These are phyloP conservation scores for Chaetomium fimeti DNA, from an alignment of 495 filamentous ascomycete species.

Conservation along the genomic window DNA sequence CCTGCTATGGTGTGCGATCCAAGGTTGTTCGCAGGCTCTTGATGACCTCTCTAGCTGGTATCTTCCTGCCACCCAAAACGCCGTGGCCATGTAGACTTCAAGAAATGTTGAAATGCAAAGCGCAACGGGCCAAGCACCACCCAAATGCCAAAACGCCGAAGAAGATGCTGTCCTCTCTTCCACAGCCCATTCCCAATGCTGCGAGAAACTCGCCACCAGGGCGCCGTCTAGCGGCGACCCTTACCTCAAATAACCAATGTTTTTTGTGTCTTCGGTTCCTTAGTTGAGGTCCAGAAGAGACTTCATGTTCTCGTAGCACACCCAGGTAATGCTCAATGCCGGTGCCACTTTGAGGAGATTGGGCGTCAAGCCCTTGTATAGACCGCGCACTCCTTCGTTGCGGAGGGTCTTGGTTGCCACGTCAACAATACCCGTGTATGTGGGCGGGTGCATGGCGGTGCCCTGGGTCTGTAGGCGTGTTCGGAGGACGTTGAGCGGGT, in stretches of 20 bases:
- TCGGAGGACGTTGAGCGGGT: slow-evolving; percentile 90
- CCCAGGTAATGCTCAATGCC: slow-evolving; percentile 94
- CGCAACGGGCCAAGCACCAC: background rate
- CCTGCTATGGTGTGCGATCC: slow-evolving; percentile 9
- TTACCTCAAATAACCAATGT: background rate
- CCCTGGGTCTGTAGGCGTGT: slow-evolving; percentile 94
- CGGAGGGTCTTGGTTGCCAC: slow-evolving; percentile 77
- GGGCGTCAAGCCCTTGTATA: slow-evolving; percentile 94
- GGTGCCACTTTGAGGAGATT: slow-evolving; percentile 97
- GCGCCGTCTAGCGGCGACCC: background rate
- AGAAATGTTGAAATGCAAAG: slow-evolving; percentile 18
- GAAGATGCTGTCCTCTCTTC: slow-evolving; percentile 23
- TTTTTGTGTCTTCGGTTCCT: background rate
- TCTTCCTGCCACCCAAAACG: slow-evolving; percentile 24
- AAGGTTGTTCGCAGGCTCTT: slow-evolving; percentile 13
- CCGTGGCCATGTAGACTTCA: slow-evolving; percentile 19
- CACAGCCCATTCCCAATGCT: slow-evolving; percentile 3
- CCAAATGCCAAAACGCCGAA: slow-evolving; percentile 27
- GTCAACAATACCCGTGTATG: slow-evolving; percentile 85
- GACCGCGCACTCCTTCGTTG: slow-evolving; percentile 77
- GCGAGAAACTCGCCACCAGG: slow-evolving; percentile 1
- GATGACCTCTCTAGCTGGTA: slow-evolving; percentile 23
- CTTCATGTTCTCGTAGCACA: slow-evolving; percentile 97
- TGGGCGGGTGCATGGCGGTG: slow-evolving; percentile 84
- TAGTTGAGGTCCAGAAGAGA: slow-evolving; percentile 63